These are phyloP conservation scores for Eucalyptus rudis DNA, from an alignment of 345 rosid genomes.

Conservation along the genomic window DNA sequence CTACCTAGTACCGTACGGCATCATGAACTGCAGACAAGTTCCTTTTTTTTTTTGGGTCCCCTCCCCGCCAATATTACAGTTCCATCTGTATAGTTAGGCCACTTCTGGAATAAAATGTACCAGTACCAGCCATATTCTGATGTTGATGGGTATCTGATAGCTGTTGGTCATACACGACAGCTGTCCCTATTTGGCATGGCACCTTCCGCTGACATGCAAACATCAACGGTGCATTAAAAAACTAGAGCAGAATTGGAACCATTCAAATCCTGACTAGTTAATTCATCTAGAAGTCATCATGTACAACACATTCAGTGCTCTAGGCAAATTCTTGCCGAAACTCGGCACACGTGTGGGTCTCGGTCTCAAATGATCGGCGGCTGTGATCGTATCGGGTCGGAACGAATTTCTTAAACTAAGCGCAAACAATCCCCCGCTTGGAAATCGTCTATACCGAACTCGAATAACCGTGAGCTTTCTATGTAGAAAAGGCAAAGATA, in stretches of 20 bases:
- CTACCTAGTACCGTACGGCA: background rate
- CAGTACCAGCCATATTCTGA: background rate
- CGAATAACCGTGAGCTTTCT: background rate
- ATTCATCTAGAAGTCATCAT: background rate
- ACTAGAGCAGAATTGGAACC: background rate
- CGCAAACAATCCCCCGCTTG: background rate
- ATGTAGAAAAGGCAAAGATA: background rate
- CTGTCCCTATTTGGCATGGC: background rate
- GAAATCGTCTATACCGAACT: background rate
- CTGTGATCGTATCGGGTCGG: background rate
- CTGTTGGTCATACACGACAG: background rate
- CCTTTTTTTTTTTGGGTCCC: background rate
- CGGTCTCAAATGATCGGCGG: background rate
- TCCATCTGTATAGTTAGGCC: background rate
- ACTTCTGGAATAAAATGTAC: background rate
- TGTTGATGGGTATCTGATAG: background rate
- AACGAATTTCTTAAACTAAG: background rate
- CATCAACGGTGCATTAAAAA: background rate
- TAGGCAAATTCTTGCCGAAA: background rate
- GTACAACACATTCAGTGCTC: background rate
- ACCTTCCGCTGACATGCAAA: background rate
- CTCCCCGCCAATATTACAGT: background rate
- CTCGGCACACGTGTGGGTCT: background rate
- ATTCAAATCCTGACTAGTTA: background rate
- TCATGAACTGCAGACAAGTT: background rate